Evolutionary conservation across 768 basidiomycete genomes (phyloP).

Genomic region (Rhodotorula sphaerocarpa): DNA sequence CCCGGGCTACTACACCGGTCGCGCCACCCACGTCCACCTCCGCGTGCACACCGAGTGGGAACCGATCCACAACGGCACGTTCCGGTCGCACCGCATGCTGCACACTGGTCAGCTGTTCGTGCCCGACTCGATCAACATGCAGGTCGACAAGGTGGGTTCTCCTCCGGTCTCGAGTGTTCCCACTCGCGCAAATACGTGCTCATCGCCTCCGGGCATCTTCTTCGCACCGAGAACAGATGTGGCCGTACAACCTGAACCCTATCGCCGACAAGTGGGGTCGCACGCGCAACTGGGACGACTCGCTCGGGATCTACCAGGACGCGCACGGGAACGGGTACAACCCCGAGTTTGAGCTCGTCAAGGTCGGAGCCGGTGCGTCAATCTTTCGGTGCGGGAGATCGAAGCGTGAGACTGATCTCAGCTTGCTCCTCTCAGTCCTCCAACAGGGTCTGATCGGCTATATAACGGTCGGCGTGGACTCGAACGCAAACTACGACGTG

Average conservation of each 20-base stretch:
- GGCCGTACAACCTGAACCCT: constrained; percentile 41
- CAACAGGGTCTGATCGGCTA: constrained; percentile 42
- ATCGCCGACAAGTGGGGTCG: constrained; percentile 41
- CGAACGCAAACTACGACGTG: constrained; percentile 8
- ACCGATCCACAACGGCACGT: constrained; percentile 37
- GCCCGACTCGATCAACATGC: constrained; percentile 40
- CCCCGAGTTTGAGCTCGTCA: constrained; percentile 41
- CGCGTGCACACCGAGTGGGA: constrained; percentile 39
- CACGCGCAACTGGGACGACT: constrained; percentile 44
- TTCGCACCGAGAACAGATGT: constrained; percentile 6
- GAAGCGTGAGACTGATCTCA: no score
- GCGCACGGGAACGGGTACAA: constrained; percentile 41
- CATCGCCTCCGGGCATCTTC: neutral
- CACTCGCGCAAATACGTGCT: no score
- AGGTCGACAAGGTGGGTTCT: constrained; percentile 41
- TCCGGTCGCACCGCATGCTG: constrained; percentile 33
- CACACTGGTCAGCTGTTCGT: constrained; percentile 44
- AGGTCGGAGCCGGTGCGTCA: constrained; percentile 33
- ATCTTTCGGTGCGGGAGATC: no score
- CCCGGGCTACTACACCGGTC: constrained; percentile 40
- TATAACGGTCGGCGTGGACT: constrained; percentile 41
- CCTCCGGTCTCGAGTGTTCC: neutral
- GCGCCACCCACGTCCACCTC: constrained; percentile 37
- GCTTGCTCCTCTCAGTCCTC: constrained; percentile 29
- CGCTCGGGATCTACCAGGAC: constrained; percentile 42